Evolutionary conservation across 805 yeast genomes (phyloP), one percentile per base, ranked within the genome.

Genomic region (Cyberlindnera xishuangbannaensis): DNA sequence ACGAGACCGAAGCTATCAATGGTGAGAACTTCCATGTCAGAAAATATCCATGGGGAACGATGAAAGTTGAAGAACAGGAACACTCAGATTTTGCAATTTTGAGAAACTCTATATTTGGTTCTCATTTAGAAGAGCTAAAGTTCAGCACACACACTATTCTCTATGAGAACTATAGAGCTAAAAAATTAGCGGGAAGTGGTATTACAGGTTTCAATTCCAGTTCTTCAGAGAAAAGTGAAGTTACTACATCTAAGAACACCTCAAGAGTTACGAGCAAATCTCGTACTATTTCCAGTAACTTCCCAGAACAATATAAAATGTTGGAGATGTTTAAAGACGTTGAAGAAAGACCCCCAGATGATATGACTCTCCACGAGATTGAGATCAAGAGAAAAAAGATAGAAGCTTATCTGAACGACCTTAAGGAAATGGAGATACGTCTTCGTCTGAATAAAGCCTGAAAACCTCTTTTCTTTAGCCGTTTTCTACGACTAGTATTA

Each of bases 81-180:
- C 69, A 69, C 41, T 76, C 83, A 45, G 95, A 85, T 55, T 80
- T 84, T 51, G 63, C 81, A 14, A 65, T 73, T 29, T 68, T 85
- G 58, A 76, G 83, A 51, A 82, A 80, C 45, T 75, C 83, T 4
- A 61, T 85, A 36, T 68, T 85, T 47, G 80, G 82, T 34, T 78
- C 90, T 5, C 94, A 84, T 59, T 67, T 84, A 57, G 78, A 78
- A 52, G 95, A 85, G 47, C 76, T 85, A 57, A 83, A 82, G 61
- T 94, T 84, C 45, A 64, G 71, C 42, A 85, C 95, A 3, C 86
- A 78, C 55, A 79, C 79, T 49, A 64, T 71, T 23, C 66, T 85
- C 43, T 85, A 85, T 59, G 95, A 85, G 53, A 73, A 73, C 47
- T 85, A 83, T 60, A 75, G 95, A 61, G 79, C 90, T 14, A 73